Evolutionary conservation across 768 basidiomycete species (phyloP).

Genomic region (Pisolithus orientalis): DNA sequence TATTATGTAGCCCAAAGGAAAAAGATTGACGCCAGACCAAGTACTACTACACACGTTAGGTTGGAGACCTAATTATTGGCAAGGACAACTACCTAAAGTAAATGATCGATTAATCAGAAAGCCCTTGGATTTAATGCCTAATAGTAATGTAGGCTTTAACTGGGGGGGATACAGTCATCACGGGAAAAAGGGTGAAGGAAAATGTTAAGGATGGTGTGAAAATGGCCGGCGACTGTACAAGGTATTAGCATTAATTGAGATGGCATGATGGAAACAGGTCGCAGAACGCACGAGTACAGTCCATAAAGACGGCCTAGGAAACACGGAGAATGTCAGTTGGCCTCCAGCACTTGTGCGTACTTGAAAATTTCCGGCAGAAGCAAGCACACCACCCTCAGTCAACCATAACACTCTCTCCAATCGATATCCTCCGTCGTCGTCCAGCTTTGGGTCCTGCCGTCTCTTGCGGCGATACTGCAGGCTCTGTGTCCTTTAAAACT

Average conservation of each 20-base stretch:
- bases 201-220: neutral
- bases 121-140: too few species aligned
- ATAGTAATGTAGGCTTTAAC: too few species aligned
- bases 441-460: neutral
- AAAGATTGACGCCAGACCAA: too few species aligned
- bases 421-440: conserved; percentile 6
- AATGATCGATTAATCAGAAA: conserved; percentile 37
- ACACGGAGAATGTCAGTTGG: conserved; percentile 43
- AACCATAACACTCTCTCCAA: conserved; percentile 23
- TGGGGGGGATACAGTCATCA: too few species aligned
- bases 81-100: conserved; percentile 11
- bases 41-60: neutral
- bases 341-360: conserved; percentile 22
- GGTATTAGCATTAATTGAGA: neutral
- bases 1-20: neutral
- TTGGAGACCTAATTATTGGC: neutral
- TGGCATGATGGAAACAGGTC: neutral
- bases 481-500: conserved; percentile 18
- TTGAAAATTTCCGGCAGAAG: neutral
- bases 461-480: conserved; percentile 1
- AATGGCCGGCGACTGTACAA: neutral
- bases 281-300: neutral
- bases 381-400: conserved; percentile 16
- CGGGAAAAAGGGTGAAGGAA: too few species aligned
- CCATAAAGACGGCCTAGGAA: conserved; percentile 60